Evolutionary conservation across 164 flowering plant species (phyloP), one percentile per base, ranked within the genome.

Genomic region (Protea cynaroides): DNA sequence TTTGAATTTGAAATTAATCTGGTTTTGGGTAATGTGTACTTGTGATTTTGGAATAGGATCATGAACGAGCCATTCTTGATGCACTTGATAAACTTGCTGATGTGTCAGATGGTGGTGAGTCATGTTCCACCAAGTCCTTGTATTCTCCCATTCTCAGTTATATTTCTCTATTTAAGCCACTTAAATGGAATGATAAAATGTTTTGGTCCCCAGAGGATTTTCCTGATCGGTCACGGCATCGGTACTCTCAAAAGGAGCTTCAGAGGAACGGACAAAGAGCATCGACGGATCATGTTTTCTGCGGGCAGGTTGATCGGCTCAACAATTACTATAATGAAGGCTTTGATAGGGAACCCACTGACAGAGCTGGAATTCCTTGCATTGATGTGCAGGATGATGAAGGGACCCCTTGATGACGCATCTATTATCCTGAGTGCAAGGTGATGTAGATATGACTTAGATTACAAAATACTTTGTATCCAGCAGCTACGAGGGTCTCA

Each of bases 11-110:
- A 56, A 56, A 53, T 37, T 19, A n/a, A 17, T 22, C 36, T 1
- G 7, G 36, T 36, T 64, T 40, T 18, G 24, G 17, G 37, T n/a
- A 15, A 23, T 49, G 25, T 71, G 55, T n/a, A 40, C 49, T 47
- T 61, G 18, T 24, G 19, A 62, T 21, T 72, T 62, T 53, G 50
- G 53, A 47, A 58, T 61, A 75, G 82, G 75, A 73, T 58, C 79
- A 76, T 25, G 77, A 75, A 64, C 58, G 61, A 58, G 62, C 71
- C 25, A 67, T 79, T 49, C 58, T 73, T 53, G 69, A 57, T 15
- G 72, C 76, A 65, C 66, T 79, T 58, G 72, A 59, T 23, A 73
- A 71, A 64, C 67, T 79, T 36, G 66, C 57, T 66, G 46, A 64
- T 51, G 37, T 75, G 47, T 46, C 72, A 21, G 77, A 71, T 46